These are phyloP conservation scores for Kwoniella europaea DNA, from an alignment of 768 basidiomycete species.

Conservation along the genomic window DNA sequence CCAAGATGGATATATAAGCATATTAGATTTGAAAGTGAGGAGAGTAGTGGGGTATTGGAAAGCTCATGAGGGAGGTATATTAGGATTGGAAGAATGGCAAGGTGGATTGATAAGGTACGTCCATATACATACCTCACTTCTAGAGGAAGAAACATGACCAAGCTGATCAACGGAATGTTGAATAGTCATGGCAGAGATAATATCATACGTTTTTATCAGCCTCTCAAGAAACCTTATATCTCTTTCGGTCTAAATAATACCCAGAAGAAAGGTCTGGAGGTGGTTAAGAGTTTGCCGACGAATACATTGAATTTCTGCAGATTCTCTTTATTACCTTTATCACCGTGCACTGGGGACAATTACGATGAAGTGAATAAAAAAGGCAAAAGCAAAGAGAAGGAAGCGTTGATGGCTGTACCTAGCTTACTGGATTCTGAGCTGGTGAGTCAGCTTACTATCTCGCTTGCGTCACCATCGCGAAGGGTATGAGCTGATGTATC, in stretches of 20 bases:
- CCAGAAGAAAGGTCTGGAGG: constrained; percentile 21
- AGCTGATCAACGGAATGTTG: constrained; percentile 17
- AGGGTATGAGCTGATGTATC: neutral
- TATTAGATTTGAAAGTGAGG: constrained; percentile 76
- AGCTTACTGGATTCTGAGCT: constrained; percentile 86
- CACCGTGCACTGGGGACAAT: neutral
- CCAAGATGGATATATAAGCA: constrained; percentile 72
- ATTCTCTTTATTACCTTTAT: constrained; percentile 69
- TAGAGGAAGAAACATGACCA: too few relatives aligned
- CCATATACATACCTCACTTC: neutral
- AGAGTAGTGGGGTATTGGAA: constrained; percentile 77
- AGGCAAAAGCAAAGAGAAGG: constrained; percentile 31
- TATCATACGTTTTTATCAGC: constrained; percentile 48
- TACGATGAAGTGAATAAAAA: constrained; percentile 11
- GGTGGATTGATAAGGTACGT: constrained; percentile 76
- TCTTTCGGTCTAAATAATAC: constrained; percentile 7
- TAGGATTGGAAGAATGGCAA: constrained; percentile 79
- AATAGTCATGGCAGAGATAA: constrained; percentile 57
- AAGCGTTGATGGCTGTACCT: constrained; percentile 72
- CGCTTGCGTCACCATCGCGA: neutral
- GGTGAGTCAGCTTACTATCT: constrained; percentile 60
- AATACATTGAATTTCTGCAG: constrained; percentile 94
- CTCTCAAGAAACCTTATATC: constrained; percentile 28
- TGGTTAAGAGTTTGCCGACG: constrained; percentile 77
- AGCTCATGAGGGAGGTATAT: constrained; percentile 76